Percentiles rank a stretch among this genome's conserved stretches.
phyloP scores from a whole-genome alignment of 441 rosid genomes.

The Bruguiera hainesii region DNA sequence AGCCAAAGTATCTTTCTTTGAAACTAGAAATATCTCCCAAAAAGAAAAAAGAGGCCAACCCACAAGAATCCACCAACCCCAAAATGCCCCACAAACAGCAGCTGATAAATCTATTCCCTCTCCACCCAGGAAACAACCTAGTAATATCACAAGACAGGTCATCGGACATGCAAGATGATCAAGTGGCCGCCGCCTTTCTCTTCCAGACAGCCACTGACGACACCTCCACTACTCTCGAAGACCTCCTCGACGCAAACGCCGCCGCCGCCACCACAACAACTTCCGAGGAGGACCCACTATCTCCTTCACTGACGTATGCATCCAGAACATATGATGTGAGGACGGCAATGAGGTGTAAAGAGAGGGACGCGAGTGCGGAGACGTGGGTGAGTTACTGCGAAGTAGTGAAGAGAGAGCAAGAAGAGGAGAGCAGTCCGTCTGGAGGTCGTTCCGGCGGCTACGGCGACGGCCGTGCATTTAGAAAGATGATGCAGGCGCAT shows the following conservation, averaged over 20 bases:
- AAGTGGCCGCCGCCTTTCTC: conserved; percentile 35
- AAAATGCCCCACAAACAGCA: conserved; percentile 8
- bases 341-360: conserved; percentile 60
- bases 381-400: conserved; percentile 83
- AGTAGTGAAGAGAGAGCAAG: conserved; percentile 56
- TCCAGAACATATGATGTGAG: conserved; percentile 24
- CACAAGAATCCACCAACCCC: conserved; percentile 3
- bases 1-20: conserved; percentile 59
- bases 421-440: conserved; percentile 56
- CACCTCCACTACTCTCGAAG: conserved; percentile 52
- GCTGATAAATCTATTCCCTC: conserved; percentile 36
- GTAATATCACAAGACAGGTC: conserved; percentile 17
- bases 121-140: conserved; percentile 34
- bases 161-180: conserved; percentile 35
- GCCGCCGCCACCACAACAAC: conserved; percentile 22
- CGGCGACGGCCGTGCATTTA: conserved; percentile 20
- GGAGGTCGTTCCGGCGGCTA: conserved; percentile 23
- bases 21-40: conserved; percentile 34
- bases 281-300: conserved; percentile 31
- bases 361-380: conserved; percentile 59
- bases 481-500: conserved; percentile 15
- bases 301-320: conserved; percentile 25
- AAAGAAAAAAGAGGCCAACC: conserved; percentile 4
- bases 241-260: conserved; percentile 44
- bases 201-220: conserved; percentile 47